phyloP scores from a whole-genome alignment of 345 rosid genomes.

The Eucalyptus regnans region DNA sequence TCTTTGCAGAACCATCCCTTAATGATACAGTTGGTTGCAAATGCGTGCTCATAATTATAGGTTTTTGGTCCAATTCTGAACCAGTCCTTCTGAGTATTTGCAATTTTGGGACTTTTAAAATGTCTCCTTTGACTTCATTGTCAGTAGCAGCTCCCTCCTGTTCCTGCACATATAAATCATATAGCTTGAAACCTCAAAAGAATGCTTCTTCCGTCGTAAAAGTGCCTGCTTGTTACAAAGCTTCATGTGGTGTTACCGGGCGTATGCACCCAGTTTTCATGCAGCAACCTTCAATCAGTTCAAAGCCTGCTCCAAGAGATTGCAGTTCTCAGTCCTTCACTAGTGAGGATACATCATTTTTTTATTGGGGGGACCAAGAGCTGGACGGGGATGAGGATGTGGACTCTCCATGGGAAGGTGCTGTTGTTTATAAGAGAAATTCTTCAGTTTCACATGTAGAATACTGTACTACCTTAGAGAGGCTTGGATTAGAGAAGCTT shows the following conservation, averaged over 20 bases:
- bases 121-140: neutral
- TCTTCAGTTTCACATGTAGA: conserved; percentile 64
- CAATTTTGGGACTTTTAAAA: neutral
- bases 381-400: conserved; percentile 27
- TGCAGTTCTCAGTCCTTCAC: conserved; percentile 9
- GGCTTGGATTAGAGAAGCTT: conserved; percentile 72
- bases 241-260: neutral
- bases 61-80: neutral
- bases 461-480: conserved; percentile 85
- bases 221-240: neutral
- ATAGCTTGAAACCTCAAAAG: neutral
- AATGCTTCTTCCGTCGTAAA: neutral
- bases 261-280: neutral
- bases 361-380: conserved; percentile 45
- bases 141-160: neutral
- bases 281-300: neutral
- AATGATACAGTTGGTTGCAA: neutral
- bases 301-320: conserved; percentile 5
- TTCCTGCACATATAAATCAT: neutral
- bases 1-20: neutral
- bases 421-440: conserved; percentile 65
- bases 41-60: neutral
- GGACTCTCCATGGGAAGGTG: conserved; percentile 90
- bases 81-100: neutral
- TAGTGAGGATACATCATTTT: conserved; percentile 23